Conservation (phyloP, 2,329 filamentous ascomycete genomes). For the Sporothrix sp. region DNA sequence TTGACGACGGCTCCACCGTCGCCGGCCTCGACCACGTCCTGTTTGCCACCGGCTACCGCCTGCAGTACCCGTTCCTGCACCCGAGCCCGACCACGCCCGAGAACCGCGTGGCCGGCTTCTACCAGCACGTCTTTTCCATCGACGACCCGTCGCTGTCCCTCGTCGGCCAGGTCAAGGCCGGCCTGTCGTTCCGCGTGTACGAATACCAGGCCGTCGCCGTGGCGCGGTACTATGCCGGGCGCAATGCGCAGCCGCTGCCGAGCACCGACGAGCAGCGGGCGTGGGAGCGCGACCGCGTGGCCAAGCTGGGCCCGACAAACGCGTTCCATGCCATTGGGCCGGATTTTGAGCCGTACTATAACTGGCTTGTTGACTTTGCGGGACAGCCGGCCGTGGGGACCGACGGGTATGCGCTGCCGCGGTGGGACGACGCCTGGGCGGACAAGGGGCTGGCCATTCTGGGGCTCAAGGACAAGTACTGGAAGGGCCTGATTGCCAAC, state of each 20-base stretch:
- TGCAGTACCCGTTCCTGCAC: constrained; percentile 45
- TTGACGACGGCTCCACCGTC: constrained; percentile 40
- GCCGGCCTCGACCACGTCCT: constrained; percentile 45
- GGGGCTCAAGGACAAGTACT: constrained; percentile 3
- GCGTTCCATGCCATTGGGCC: constrained; percentile 10
- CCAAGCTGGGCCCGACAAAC: not conserved
- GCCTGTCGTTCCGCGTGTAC: constrained; percentile 28
- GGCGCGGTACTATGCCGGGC: constrained; percentile 25
- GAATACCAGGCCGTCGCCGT: constrained; percentile 31
- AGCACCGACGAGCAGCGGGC: constrained; percentile 22
- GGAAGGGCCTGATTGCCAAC: not conserved
- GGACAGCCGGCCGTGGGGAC: constrained; percentile 6
- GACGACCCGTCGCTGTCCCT: constrained; percentile 28
- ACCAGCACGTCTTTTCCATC: constrained; percentile 29
- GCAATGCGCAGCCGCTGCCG: constrained; percentile 21
- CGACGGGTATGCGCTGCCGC: constrained; percentile 3
- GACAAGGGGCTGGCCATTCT: not conserved
- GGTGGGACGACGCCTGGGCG: not conserved
- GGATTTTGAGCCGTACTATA: constrained; percentile 9
- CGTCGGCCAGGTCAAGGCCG: constrained; percentile 28
- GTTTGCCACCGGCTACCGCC: constrained; percentile 51
- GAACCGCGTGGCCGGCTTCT: constrained; percentile 24
- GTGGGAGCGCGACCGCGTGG: constrained; percentile 22
- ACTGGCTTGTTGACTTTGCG: constrained; percentile 11
- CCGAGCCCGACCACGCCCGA: constrained; percentile 13